Evolutionary conservation across 805 yeast species (phyloP), one percentile per base, ranked within the genome.

Genomic region (Candida insectorum): DNA sequence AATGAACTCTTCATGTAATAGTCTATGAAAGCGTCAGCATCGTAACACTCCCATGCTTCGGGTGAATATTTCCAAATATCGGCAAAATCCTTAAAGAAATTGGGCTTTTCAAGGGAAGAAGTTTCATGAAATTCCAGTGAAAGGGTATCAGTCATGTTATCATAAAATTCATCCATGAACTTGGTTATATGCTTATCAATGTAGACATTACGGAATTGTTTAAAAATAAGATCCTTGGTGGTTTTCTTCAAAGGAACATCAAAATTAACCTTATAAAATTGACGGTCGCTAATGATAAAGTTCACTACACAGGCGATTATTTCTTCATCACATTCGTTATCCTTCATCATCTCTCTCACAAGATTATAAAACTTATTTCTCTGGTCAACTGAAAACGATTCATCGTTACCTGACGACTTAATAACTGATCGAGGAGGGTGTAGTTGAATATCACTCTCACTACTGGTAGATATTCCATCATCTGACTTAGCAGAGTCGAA

Each of bases 1-100:
- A 23, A n/a, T 8, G 8, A 19, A 11, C 14, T 39, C 41, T 16
- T 34, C 31, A 27, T 27, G 34, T 27, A 33, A 31, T 36, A 30
- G 16, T 36, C 22, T 39, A 30, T 30, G 24, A 42, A 43, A 27
- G 43, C 41, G 17, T 39, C 44, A 20, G 44, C 35, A 28, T 44
- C 45, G 31, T 40, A 51, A 32, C 34, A 37, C 24, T 39, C 36
- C 33, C 44, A 46, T 16, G 49, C 48, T 13, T 40, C 33, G 8
- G 34, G 27, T 24, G 48, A 48, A 16, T 41, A 44, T 28, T 41
- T 40, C 51, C 54, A 53, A 4, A 53, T 43, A 3, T 45, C 40
- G 8, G 31, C 33, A 33, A 49, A 54, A 24, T 31, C 27, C 6
- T 31, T 20, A 26, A 38, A 51, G 30, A 49, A 39, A 6, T 36